phyloP scores from a whole-genome alignment of 345 rosid genomes.

The Ceriops zippeliana region DNA sequence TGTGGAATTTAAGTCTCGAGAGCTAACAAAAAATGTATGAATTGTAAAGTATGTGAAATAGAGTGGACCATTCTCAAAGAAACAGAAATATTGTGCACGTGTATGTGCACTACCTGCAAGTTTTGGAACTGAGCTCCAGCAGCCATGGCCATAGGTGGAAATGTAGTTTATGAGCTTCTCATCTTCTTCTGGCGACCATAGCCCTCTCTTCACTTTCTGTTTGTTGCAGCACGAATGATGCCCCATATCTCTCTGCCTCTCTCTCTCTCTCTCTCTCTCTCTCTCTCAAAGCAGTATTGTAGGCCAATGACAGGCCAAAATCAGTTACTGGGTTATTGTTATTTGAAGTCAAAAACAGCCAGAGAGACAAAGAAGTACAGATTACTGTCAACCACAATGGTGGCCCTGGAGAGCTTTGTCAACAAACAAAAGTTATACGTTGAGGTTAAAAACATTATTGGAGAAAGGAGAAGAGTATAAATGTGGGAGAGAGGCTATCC shows the following conservation, averaged over 20 bases:
- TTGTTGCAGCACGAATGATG: slow-evolving; percentile 99
- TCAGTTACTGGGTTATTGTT: slow-evolving; percentile 25
- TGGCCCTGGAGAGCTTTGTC: too few relatives aligned
- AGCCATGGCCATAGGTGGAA: slow-evolving; percentile 87
- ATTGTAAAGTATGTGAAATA: too few relatives aligned
- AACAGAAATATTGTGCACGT: neutral
- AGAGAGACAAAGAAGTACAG: too few relatives aligned
- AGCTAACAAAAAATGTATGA: too few relatives aligned
- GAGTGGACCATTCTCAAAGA: too few relatives aligned
- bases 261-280: slow-evolving; percentile 19
- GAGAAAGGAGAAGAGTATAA: too few relatives aligned
- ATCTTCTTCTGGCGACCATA: slow-evolving; percentile 99
- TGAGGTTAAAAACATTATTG: too few relatives aligned
- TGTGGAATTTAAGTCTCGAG: neutral
- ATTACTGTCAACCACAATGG: too few relatives aligned
- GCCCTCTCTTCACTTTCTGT: slow-evolving; percentile 96
- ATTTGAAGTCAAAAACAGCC: too few relatives aligned
- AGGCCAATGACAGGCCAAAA: slow-evolving; percentile 26
- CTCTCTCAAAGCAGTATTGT: slow-evolving; percentile 3
- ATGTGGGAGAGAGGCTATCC: too few relatives aligned
- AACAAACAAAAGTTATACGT: too few relatives aligned
- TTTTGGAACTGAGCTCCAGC: slow-evolving; percentile 99
- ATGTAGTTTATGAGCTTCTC: slow-evolving; percentile 92
- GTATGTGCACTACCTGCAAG: slow-evolving; percentile 53
- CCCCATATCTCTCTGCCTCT: slow-evolving; percentile 48